Conservation (phyloP, 805 yeast genomes). For the Candida multigemmis region DNA sequence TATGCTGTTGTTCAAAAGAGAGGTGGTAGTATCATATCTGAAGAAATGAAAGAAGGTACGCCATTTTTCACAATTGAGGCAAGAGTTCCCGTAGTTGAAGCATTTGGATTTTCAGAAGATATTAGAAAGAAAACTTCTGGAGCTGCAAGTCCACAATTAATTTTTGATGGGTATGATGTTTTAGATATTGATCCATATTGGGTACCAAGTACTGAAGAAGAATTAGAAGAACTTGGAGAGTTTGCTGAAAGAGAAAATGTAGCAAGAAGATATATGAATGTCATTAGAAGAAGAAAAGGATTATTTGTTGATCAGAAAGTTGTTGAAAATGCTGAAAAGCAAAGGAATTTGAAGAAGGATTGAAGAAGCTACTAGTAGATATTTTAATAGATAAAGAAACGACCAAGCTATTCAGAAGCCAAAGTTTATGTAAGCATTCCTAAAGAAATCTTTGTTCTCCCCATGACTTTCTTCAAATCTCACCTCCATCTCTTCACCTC, state of each 20-base stretch:
- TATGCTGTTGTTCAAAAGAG: conserved; percentile 89
- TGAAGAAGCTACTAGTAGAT: conserved; percentile 9
- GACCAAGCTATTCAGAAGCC: too few relatives aligned
- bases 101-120: conserved; percentile 94
- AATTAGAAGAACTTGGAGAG: conserved; percentile 87
- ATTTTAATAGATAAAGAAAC: too few relatives aligned
- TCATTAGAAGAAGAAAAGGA: conserved; percentile 79
- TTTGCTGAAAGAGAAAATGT: conserved; percentile 86
- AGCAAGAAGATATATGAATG: conserved; percentile 80
- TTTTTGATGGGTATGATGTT: conserved; percentile 80
- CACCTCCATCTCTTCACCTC: too few relatives aligned
- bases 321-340: conserved; percentile 88
- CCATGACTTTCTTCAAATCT: too few relatives aligned
- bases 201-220: conserved; percentile 98
- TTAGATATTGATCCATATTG: conserved; percentile 94
- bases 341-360: conserved; percentile 75
- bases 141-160: conserved; percentile 93
- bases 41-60: conserved; percentile 97
- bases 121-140: conserved; percentile 91
- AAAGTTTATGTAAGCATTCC: too few relatives aligned
- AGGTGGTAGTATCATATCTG: conserved; percentile 77
- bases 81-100: conserved; percentile 84
- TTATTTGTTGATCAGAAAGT: conserved; percentile 84
- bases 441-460: too few relatives aligned
- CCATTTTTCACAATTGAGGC: conserved; percentile 89